Percentiles rank a stretch among this genome's conserved stretches.
phyloP scores from a whole-genome alignment of 768 basidiomycete genomes.

The Rhodotorula graminis region DNA sequence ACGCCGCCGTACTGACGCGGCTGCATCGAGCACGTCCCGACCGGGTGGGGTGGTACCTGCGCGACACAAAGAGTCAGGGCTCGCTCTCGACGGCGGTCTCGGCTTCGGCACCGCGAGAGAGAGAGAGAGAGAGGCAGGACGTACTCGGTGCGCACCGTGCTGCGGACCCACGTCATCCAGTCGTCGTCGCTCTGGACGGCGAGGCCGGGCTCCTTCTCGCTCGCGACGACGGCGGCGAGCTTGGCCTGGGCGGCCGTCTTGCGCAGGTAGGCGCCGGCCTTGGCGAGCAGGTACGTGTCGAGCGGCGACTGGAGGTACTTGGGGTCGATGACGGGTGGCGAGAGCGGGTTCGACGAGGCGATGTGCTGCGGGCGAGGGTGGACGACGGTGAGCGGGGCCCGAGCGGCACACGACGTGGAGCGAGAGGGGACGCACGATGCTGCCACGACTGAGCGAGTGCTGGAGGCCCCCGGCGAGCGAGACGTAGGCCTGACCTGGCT shows the following conservation, averaged over 20 bases:
- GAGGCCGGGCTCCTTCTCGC: conserved; percentile 51
- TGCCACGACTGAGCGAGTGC: conserved; percentile 28
- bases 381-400: no score
- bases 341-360: conserved; percentile 1
- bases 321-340: conserved; percentile 5
- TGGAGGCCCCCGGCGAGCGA: conserved; percentile 43
- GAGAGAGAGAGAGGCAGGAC: background rate
- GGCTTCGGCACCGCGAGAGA: background rate
- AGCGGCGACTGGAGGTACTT: conserved; percentile 5
- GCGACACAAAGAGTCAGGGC: conserved; percentile 14
- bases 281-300: conserved; percentile 14
- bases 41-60: conserved; percentile 50
- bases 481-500: conserved; percentile 52
- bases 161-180: conserved; percentile 56
- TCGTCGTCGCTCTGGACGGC: conserved; percentile 56
- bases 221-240: conserved; percentile 10
- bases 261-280: conserved; percentile 21
- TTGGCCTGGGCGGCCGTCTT: background rate
- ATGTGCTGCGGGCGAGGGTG: conserved; percentile 8
- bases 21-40: conserved; percentile 52
- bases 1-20: conserved; percentile 50
- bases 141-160: conserved; percentile 52
- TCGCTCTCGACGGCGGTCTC: conserved; percentile 1
- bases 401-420: no score
- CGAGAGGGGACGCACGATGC: conserved; percentile 5